Evolutionary conservation across 176 grass and related monocot species (phyloP).

Genomic region (Paspalum notatum): DNA sequence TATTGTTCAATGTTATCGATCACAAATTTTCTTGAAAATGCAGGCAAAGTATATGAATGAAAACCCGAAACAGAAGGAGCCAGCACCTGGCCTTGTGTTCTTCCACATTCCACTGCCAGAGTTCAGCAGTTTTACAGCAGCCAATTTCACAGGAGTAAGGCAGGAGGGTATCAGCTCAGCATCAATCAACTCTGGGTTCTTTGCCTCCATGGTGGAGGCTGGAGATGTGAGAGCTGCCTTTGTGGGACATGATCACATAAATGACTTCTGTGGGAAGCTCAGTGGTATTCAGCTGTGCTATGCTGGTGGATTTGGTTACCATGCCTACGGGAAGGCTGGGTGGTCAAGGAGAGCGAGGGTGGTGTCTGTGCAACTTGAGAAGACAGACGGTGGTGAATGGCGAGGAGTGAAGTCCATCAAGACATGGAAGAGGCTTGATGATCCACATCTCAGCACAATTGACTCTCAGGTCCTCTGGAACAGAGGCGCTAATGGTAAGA

Average conservation of each 20-base stretch:
- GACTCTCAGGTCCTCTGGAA: constrained; percentile 91
- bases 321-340: constrained; percentile 91
- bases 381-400: constrained; percentile 65
- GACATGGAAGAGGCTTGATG: constrained; percentile 97
- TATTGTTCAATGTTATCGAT: constrained; percentile 6
- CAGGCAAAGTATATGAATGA: constrained; percentile 64
- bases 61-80: constrained; percentile 60
- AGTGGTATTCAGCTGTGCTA: constrained; percentile 82
- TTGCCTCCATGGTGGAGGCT: constrained; percentile 79
- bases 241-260: constrained; percentile 85
- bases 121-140: constrained; percentile 63
- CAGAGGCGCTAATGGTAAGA: constrained; percentile 68
- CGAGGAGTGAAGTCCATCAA: constrained; percentile 88
- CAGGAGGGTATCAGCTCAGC: constrained; percentile 88
- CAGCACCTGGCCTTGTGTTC: constrained; percentile 79
- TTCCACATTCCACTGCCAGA: constrained; percentile 97
- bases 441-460: constrained; percentile 72
- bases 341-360: constrained; percentile 94
- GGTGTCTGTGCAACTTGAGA: constrained; percentile 79
- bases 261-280: constrained; percentile 89
- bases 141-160: constrained; percentile 81
- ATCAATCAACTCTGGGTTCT: constrained; percentile 93
- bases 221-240: constrained; percentile 91
- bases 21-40: constrained; percentile 33
- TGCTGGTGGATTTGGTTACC: constrained; percentile 95